A percentile compares a stretch with the other conserved stretches of the same genome.
These are phyloP conservation scores for Maudiozyma bulderi DNA, from an alignment of 805 yeast genomes.

Conservation along the genomic window DNA sequence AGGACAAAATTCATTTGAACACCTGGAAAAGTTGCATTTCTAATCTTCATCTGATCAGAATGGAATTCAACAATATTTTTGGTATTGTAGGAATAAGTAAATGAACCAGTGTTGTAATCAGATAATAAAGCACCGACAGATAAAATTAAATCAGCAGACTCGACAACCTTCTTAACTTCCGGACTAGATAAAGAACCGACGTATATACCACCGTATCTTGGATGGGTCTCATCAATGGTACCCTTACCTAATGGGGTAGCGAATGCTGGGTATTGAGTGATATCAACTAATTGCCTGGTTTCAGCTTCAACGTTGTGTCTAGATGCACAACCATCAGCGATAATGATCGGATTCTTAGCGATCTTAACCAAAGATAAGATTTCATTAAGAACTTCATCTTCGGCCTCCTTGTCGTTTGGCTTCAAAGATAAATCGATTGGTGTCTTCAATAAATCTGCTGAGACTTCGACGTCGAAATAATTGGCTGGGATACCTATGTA, in stretches of 20 bases:
- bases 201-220: constrained; percentile 71
- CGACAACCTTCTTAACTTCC: constrained; percentile 59
- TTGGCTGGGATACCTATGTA: constrained; percentile 74
- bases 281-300: constrained; percentile 47
- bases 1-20: constrained; percentile 54
- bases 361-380: constrained; percentile 40
- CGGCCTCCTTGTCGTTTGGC: constrained; percentile 48
- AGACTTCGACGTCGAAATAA: constrained; percentile 53
- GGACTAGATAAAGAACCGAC: constrained; percentile 67
- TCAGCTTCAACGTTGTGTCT: constrained; percentile 58
- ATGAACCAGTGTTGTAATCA: constrained; percentile 83
- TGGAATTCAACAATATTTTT: constrained; percentile 68
- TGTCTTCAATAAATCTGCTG: constrained; percentile 43
- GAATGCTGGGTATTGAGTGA: constrained; percentile 68
- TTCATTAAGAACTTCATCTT: constrained; percentile 46
- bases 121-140: constrained; percentile 75
- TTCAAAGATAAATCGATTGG: constrained; percentile 52
- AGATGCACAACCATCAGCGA: constrained; percentile 78
- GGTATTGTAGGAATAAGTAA: constrained; percentile 62
- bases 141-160: constrained; percentile 59
- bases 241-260: constrained; percentile 87
- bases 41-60: constrained; percentile 60
- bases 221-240: constrained; percentile 56
- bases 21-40: constrained; percentile 56
- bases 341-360: constrained; percentile 58